phyloP scores from a whole-genome alignment of 805 yeast species.

The Candida endomychidarum region DNA sequence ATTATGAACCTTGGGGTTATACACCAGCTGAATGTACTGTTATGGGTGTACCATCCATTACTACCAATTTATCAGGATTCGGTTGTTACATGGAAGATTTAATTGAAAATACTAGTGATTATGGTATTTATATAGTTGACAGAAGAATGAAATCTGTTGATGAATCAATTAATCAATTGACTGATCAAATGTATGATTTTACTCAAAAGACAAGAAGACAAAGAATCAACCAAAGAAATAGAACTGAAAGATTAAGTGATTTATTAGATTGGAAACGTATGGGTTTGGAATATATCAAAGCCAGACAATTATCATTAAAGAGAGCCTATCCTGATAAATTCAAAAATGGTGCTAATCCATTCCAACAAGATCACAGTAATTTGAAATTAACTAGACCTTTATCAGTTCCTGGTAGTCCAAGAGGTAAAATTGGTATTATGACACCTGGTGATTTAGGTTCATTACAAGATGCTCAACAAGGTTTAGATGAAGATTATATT shows the following conservation, averaged over 20 bases:
- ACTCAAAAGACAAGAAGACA: conserved; percentile 90
- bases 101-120: conserved; percentile 90
- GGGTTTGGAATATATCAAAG: conserved; percentile 96
- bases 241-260: conserved; percentile 93
- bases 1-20: conserved; percentile 99
- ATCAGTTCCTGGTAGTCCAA: conserved; percentile 97
- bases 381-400: conserved; percentile 85
- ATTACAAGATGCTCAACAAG: conserved; percentile 81
- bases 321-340: conserved; percentile 91
- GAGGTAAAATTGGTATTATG: conserved; percentile 73
- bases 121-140: conserved; percentile 96
- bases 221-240: conserved; percentile 94
- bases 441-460: conserved; percentile 99
- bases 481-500: conserved; percentile 70
- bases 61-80: conserved; percentile 93
- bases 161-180: conserved; percentile 87
- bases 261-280: conserved; percentile 95
- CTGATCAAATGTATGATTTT: conserved; percentile 87
- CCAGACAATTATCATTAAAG: conserved; percentile 85
- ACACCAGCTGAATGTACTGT: conserved; percentile 99
- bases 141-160: conserved; percentile 90
- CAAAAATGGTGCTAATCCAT: conserved; percentile 50
- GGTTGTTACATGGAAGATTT: conserved; percentile 99
- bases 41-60: conserved; percentile 98
- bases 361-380: conserved; percentile 40